Conservation (phyloP, 2,329 filamentous ascomycete species). For the Amphichorda felina region DNA sequence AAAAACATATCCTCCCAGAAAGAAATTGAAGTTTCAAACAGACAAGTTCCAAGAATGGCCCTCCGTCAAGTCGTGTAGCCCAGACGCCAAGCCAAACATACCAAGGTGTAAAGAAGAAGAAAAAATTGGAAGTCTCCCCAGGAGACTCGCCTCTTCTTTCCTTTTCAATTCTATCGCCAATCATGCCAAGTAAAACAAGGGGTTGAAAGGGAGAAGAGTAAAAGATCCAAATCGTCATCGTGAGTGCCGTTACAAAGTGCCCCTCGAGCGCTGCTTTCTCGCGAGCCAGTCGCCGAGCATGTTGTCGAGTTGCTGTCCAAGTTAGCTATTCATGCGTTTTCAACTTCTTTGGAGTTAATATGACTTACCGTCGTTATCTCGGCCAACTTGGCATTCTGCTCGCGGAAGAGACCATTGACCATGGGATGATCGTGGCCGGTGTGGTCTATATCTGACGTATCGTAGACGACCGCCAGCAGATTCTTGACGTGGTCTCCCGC, state of each 20-base stretch:
- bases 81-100: no score
- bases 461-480: constrained; percentile 81
- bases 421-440: constrained; percentile 78
- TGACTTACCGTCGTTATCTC: constrained; percentile 67
- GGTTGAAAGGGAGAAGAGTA: neutral
- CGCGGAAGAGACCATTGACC: constrained; percentile 67
- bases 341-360: neutral
- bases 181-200: neutral
- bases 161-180: no score
- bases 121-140: no score
- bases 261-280: constrained; percentile 51
- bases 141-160: no score
- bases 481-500: constrained; percentile 82
- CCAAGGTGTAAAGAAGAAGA: no score
- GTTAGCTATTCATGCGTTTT: constrained; percentile 9
- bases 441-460: constrained; percentile 73
- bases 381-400: constrained; percentile 75
- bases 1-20: no score
- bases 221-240: neutral
- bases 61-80: no score
- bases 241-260: constrained; percentile 15
- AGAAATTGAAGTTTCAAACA: no score
- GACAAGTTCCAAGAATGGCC: no score
- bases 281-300: constrained; percentile 76
- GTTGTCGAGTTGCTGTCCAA: constrained; percentile 61